Evolutionary conservation across 2,329 filamentous ascomycete species (phyloP), one percentile per base, ranked within the genome.

Genomic region (Penicillium sp.): DNA sequence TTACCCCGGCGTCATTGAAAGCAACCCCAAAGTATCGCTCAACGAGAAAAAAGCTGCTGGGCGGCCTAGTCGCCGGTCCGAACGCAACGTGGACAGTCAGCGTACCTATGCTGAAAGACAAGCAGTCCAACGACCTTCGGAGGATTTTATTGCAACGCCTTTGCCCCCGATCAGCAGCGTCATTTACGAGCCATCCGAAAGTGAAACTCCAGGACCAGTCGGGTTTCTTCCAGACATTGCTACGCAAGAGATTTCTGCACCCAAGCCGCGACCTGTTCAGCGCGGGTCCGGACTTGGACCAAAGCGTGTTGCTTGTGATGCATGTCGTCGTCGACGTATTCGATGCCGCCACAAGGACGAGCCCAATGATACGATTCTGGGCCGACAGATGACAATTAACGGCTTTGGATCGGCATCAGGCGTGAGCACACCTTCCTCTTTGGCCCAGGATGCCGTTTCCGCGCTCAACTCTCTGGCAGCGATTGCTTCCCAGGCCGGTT

Each of bases 321-420:
- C 80, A 18, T 86, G 83, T 68, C 77, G 83, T 36, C 83, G 82
- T 65, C 79, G 83, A 51, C 77, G 83, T 46, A 85, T 85, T 54
- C 76, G 81, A 52, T 86, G 83, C 69, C 83, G 84, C 58, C 83
- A 86, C 70, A 85, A 85, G 64, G 81, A 84, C 53, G 76, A 81
- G 50, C 74, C 70, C 26, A 63, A 56, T 47, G 68, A 70, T 43
- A 49, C 60, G 28, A 49, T 61, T 13, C 52, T 67, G 18, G 62
- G 60, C 12, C 66, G 69, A 24, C 63, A 67, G 38, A 59, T 65
- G 47, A 42, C 67, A 24, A 57, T 67, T 23, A 67, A 65, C 45
- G 56, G 69, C 21, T 72, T 70, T 49, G 64, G 59, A 18, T 43
- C 66, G 12, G 62, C 61, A 33, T 63, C 63, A n/a, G 59, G 59